phyloP scores from a whole-genome alignment of 371 early-diverging fungal species.

The Mortierella sp. region DNA sequence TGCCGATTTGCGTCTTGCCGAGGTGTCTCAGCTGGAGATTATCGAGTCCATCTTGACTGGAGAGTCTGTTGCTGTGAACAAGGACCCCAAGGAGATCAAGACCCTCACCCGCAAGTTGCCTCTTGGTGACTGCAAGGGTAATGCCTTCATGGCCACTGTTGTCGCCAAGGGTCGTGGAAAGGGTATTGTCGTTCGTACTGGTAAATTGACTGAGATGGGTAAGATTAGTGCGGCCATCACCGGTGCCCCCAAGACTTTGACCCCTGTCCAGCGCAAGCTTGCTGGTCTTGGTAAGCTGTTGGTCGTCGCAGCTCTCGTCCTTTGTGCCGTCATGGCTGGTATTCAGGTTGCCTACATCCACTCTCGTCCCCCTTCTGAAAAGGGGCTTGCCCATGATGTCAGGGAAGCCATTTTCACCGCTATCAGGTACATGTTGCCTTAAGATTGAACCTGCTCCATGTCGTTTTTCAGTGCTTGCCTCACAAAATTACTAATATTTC shows the following conservation, averaged over 20 bases:
- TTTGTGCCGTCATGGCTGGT: slow-evolving; percentile 87
- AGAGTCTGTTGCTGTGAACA: slow-evolving; percentile 76
- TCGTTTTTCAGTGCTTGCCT: slow-evolving; percentile 9
- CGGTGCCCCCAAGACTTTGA: slow-evolving; percentile 67
- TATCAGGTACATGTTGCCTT: slow-evolving; percentile 59
- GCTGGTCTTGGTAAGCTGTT: slow-evolving; percentile 70
- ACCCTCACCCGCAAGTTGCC: slow-evolving; percentile 77
- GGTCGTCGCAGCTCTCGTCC: slow-evolving; percentile 69
- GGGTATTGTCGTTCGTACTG: slow-evolving; percentile 86
- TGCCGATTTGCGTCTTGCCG: slow-evolving; percentile 79
- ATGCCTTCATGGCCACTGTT: slow-evolving; percentile 88
- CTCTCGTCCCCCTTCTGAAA: background rate
- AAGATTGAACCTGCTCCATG: background rate
- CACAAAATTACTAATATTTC: slow-evolving; percentile 47
- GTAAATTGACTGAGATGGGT: slow-evolving; percentile 81
- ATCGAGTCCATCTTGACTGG: slow-evolving; percentile 86
- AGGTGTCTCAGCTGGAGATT: slow-evolving; percentile 80
- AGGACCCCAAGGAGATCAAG: slow-evolving; percentile 69
- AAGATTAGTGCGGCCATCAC: slow-evolving; percentile 84
- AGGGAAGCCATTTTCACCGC: slow-evolving; percentile 63
- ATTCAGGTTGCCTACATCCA: slow-evolving; percentile 79
- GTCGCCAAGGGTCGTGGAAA: slow-evolving; percentile 87
- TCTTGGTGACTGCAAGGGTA: slow-evolving; percentile 86
- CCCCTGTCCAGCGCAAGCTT: slow-evolving; percentile 85
- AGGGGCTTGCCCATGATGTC: slow-evolving; percentile 61